Conservation (phyloP, 164 flowering plant genomes). For the Piper longum region DNA sequence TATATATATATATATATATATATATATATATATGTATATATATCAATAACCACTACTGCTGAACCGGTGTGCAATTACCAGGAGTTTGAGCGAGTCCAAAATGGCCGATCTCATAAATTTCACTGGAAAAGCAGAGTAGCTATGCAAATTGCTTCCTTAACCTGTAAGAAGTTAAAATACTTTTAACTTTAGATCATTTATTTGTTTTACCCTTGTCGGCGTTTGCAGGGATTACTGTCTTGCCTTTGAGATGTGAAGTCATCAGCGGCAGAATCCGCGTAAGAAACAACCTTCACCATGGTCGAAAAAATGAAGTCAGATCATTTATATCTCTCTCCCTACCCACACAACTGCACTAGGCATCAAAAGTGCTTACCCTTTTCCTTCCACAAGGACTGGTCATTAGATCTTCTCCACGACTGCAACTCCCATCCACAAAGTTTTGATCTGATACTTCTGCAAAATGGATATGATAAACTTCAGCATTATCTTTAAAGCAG, state of each 20-base stretch:
- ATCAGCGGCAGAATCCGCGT: background rate
- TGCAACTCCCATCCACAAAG: slow-evolving; percentile 37
- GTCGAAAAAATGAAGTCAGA: background rate
- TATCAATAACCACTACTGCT: too few relatives aligned
- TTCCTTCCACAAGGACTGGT: slow-evolving; percentile 4
- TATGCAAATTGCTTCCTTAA: too few relatives aligned
- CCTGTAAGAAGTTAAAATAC: too few relatives aligned
- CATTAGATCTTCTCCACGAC: slow-evolving; percentile 11
- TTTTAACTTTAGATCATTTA: too few relatives aligned
- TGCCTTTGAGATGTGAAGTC: background rate
- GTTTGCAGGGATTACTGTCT: background rate
- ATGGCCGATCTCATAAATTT: too few relatives aligned
- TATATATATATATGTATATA: too few relatives aligned
- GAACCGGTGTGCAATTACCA: too few relatives aligned
- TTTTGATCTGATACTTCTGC: slow-evolving; percentile 72
- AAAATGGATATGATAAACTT: slow-evolving; percentile 1
- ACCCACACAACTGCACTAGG: background rate
- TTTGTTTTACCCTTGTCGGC: background rate
- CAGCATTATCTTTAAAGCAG: background rate
- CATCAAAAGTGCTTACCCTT: slow-evolving; percentile 2
- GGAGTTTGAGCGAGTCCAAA: too few relatives aligned
- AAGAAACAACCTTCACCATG: background rate
- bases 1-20: too few relatives aligned
- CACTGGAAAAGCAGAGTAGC: too few relatives aligned
- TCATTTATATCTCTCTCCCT: background rate